These are phyloP conservation scores for Sistotremastrum niveocremeum DNA, from an alignment of 768 basidiomycete genomes.

Conservation along the genomic window DNA sequence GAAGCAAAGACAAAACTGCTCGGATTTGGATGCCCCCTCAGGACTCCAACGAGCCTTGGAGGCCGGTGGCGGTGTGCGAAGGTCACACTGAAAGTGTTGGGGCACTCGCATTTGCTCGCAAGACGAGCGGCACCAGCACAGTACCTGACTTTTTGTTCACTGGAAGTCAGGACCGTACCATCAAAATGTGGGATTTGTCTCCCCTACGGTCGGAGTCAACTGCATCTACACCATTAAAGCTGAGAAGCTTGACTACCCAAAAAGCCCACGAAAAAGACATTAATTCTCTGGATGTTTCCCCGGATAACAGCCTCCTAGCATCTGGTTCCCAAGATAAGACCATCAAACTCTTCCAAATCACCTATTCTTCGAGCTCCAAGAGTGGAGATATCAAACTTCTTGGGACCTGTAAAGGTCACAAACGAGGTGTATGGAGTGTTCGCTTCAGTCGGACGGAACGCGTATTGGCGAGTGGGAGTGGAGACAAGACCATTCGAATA, in stretches of 20 bases:
- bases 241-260: constrained; percentile 69
- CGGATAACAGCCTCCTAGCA: constrained; percentile 76
- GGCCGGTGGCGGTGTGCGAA: constrained; percentile 77
- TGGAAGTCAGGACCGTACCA: constrained; percentile 92
- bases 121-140: constrained; percentile 17
- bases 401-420: constrained; percentile 91
- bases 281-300: constrained; percentile 87
- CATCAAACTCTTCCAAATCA: constrained; percentile 78
- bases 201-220: constrained; percentile 18
- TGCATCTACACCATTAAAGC: constrained; percentile 27
- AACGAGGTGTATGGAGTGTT: constrained; percentile 92
- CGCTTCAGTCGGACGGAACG: constrained; percentile 75
- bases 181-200: constrained; percentile 97
- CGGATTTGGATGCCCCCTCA: constrained; percentile 57
- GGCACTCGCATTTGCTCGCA: constrained; percentile 71
- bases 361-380: constrained; percentile 29
- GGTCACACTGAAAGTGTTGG: constrained; percentile 93
- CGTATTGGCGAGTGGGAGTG: constrained; percentile 84
- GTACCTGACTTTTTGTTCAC: constrained; percentile 61
- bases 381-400: constrained; percentile 59
- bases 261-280: constrained; percentile 98
- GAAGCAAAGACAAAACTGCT: constrained; percentile 84
- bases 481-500: constrained; percentile 86
- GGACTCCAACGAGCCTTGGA: constrained; percentile 33
- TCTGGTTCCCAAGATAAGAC: constrained; percentile 95